Base-by-base conservation (phyloP, 495 filamentous ascomycete species). In the Aspergillus carlsbadensis region DNA sequence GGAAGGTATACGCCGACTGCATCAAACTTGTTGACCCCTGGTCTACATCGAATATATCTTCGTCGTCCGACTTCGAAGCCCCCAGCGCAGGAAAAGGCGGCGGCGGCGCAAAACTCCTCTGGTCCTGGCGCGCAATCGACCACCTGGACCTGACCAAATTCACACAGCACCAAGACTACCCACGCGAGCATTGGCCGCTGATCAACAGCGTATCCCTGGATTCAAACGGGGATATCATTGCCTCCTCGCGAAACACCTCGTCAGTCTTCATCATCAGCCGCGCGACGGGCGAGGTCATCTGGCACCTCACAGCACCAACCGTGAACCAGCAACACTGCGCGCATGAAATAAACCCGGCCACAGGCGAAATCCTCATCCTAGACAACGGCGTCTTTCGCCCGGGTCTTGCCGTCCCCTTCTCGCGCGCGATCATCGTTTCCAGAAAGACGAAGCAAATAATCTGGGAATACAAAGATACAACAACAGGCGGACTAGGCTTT, bases 311-410 rank as follows among this genome's bases (percentile, higher is more conserved):
- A n/a, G 64, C 69, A 2, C 70, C 70, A 15, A 61, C 67, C 8
- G 65, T 80, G 2, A 65, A 63, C 7, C 77, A 80, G 59, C 77
- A 80, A 53, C 75, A 78, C 53, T 74, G 69, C 46, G 73, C 77
- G 1, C 64, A 63, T 39, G 67, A 77, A 55, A 64, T 80, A 6
- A 22, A 52, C 62, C 26, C 26, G 0, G 52, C 65, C 11, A 43
- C 39, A 3, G 77, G 75, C 0, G 67, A 70, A 42, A 74, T 78
- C 15, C 63, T 78, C n/a, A 70, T 78, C 40, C 71, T 78, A 36
- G 77, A 80, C 55, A 80, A 80, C 42, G 77, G 77, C 0, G 74
- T 70, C 0, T 80, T 75, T 43, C 65, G 77, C 5, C 63, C 66
- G 2, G 67, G 63, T 11, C 57, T 72, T 11, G 71, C 72, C 0